Percentiles rank a stretch among this genome's conserved stretches.
These are phyloP conservation scores for Solanum hybrid DNA, from an alignment of 305 asterid genomes.

Conservation along the genomic window DNA sequence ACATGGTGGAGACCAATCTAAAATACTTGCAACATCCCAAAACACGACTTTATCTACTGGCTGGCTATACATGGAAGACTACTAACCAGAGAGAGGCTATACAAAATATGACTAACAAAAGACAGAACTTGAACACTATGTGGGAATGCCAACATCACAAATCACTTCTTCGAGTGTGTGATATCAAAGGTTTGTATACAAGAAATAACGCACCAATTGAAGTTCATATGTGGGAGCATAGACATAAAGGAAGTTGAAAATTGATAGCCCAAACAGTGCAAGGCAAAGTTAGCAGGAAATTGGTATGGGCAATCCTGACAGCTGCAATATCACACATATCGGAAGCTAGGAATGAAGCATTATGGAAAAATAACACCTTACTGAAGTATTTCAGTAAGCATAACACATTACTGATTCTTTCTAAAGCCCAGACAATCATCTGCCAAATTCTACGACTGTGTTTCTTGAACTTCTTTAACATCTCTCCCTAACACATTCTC, in stretches of 20 bases:
- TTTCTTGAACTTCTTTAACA: too few species aligned
- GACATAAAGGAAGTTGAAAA: not conserved
- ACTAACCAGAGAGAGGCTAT: not conserved
- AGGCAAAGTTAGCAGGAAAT: not conserved
- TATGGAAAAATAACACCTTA: too few species aligned
- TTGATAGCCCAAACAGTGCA: not conserved
- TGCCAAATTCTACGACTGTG: too few species aligned
- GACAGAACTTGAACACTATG: not conserved
- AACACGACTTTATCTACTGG: not conserved
- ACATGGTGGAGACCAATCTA: not conserved
- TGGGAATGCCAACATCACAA: not conserved
- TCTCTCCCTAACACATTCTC: too few species aligned
- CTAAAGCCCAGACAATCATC: too few species aligned
- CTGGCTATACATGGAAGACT: not conserved
- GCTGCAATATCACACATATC: not conserved
- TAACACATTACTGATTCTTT: too few species aligned
- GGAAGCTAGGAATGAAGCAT: not conserved
- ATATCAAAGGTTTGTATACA: not conserved
- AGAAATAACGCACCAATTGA: not conserved
- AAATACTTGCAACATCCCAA: not conserved
- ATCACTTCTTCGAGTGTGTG: not conserved
- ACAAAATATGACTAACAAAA: not conserved
- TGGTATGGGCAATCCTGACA: not conserved
- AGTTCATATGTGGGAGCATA: not conserved
- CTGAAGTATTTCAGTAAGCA: too few species aligned